Evolutionary conservation across 805 yeast genomes (phyloP), one percentile per base, ranked within the genome.

Genomic region (Blastobotrys terrestris): DNA sequence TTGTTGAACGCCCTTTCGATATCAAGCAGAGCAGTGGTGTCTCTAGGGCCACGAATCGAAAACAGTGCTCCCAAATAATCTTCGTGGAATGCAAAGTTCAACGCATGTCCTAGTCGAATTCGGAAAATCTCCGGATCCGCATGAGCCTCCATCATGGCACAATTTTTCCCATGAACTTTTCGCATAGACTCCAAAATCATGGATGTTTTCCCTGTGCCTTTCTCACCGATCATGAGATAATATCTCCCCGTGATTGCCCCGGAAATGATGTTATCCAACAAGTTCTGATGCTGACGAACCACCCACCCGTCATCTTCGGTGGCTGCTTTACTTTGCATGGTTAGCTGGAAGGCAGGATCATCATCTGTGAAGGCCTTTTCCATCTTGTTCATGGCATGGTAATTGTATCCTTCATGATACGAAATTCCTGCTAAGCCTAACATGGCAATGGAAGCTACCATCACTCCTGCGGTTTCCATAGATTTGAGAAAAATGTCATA

Each of bases 121-220:
- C 95, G 73, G 64, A 87, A 84, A 48, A 87, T 81, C 63, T 87
- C 95, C 0, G 92, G 88, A 63, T 87, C 95, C 0, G 91, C 84
- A 61, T 87, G 94, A 1, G 94, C 94, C 63, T 87, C 95, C 55
- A 87, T 71, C 48, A 84, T 75, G 0, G 88, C 79, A 48, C 88
- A 87, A 60, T 83, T 79, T 49, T 69, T 67, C 0, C 91, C 88
- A 40, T 76, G 70, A 1, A 79, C 80, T 58, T 82, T 78, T 54
- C 80, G 77, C 73, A 87, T 79, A 2, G 89, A 77, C 58, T 87
- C 89, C 60, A 85, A 67, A 14, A 87, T 74, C 72, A 88, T 76
- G 0, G 92, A 83, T 0, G 90, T 83, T 63, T 87, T 87, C 1
- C 95, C 95, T 0, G 94, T 87, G 0, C 95, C 95, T 64, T 87